These are phyloP conservation scores for Pyrenochaeta sp. DNA, from an alignment of 2,329 filamentous ascomycete species.

Conservation along the genomic window DNA sequence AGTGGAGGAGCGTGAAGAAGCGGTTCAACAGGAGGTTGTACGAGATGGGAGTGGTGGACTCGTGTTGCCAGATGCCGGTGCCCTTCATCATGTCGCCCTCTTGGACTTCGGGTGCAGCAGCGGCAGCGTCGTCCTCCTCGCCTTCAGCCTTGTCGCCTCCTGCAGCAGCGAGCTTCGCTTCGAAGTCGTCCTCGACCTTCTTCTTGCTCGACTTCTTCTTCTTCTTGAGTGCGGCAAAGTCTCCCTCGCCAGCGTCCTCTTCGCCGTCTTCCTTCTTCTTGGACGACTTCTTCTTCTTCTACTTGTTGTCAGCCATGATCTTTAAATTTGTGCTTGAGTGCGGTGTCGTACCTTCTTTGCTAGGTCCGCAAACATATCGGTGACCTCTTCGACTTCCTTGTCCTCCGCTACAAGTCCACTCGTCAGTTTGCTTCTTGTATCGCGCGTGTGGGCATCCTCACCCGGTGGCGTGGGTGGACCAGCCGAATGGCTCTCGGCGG, in stretches of 20 bases:
- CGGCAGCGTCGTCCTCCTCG: slow-evolving; percentile 58
- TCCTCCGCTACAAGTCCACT: slow-evolving; percentile 50
- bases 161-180: slow-evolving; percentile 70
- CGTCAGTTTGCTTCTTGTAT: slow-evolving; percentile 25
- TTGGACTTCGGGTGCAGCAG: slow-evolving; percentile 62
- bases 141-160: slow-evolving; percentile 60
- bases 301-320: slow-evolving; percentile 10
- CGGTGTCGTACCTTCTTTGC: slow-evolving; percentile 67
- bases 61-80: slow-evolving; percentile 89
- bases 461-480: slow-evolving; percentile 26
- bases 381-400: slow-evolving; percentile 69
- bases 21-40: slow-evolving; percentile 87
- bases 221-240: slow-evolving; percentile 74
- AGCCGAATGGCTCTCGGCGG: slow-evolving; percentile 74
- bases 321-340: too few species aligned
- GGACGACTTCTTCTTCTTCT: slow-evolving; percentile 70
- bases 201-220: slow-evolving; percentile 84
- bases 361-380: slow-evolving; percentile 68
- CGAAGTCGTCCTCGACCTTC: slow-evolving; percentile 67
- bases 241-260: slow-evolving; percentile 61
- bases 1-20: slow-evolving; percentile 93
- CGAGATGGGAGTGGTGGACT: slow-evolving; percentile 76
- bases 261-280: slow-evolving; percentile 65
- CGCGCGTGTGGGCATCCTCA: slow-evolving; percentile 20
- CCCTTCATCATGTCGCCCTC: slow-evolving; percentile 82